phyloP scores from a whole-genome alignment of 164 flowering plant species.

The Magnolia officinalis region DNA sequence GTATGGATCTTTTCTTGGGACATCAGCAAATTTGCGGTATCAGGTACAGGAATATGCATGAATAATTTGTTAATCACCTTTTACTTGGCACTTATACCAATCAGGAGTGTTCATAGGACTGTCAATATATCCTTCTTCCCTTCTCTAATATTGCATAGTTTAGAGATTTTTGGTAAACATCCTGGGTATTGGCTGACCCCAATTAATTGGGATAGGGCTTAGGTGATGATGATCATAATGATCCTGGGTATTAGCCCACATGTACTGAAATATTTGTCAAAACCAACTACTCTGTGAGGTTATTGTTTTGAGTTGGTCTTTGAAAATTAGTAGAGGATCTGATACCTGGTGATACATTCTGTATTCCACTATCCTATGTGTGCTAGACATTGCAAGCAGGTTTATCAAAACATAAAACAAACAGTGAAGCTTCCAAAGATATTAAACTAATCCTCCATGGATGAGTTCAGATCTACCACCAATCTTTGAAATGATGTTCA shows the following conservation, averaged over 20 bases:
- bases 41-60: slow-evolving; percentile 45
- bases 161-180: neutral
- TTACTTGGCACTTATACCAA: neutral
- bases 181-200: neutral
- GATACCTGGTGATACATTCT: neutral
- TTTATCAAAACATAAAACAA: no score
- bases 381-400: neutral
- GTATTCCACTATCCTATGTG: neutral
- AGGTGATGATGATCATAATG: no score
- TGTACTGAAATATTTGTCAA: neutral
- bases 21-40: slow-evolving; percentile 92
- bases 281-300: neutral
- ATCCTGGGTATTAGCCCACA: neutral
- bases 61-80: neutral
- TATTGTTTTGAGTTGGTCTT: neutral
- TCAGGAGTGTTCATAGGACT: neutral
- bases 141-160: neutral
- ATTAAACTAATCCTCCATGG: no score
- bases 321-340: neutral
- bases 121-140: neutral
- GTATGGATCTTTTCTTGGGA: slow-evolving; percentile 75
- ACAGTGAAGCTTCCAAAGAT: no score
- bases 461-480: no score
- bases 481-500: no score
- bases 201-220: neutral